Base-by-base conservation (phyloP, 257 asterid genomes). In the Handroanthus guayacan region DNA sequence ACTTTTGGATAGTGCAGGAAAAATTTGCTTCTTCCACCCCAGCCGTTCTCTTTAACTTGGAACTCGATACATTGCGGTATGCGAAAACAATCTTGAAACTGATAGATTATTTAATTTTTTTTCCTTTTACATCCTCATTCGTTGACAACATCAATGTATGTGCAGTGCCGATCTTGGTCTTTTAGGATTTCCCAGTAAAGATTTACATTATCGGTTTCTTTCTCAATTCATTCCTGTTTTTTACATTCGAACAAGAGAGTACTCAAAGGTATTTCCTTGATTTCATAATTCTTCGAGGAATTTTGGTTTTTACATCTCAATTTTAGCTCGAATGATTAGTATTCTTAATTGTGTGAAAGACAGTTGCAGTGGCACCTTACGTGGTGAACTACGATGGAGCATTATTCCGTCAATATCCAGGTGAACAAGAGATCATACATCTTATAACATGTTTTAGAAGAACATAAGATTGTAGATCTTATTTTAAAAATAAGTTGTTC, bases 151-250 rank as follows among this genome's bases (percentile, higher is more conserved):
- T 72, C 61, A 47, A 50, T 56, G 41, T 52, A 67, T 39, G 64
- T 79, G 87, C 98, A 95, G 99, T n/a, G 98, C 97, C 62, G 99
- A 95, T 85, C 89, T 95, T 36, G 99, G 99, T 9, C 84, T 95
- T 57, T 41, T 95, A 76, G 99, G 99, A 62, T 95, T 95, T 82
- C 98, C 97, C 5, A 69, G 94, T 56, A 91, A 84, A 82, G 98
- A 92, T 60, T 1, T 95, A 77, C 99, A 92, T 77, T 92, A 87
- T 66, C 88, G 91, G 76, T 92, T 95, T 80, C 98, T 95, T 75
- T 92, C 98, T 65, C 95, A 92, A 77, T 95, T 95, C 83, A 47
- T 65, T 47, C 97, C 99, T 2, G 82, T 89, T 36, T 92, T 94
- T 66, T 94, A 94, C 91, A 90, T 92, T 66, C 93, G 99, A 77